Evolutionary conservation across 2,329 filamentous ascomycete species (phyloP).

Genomic region (Talaromyces rugulosus): DNA sequence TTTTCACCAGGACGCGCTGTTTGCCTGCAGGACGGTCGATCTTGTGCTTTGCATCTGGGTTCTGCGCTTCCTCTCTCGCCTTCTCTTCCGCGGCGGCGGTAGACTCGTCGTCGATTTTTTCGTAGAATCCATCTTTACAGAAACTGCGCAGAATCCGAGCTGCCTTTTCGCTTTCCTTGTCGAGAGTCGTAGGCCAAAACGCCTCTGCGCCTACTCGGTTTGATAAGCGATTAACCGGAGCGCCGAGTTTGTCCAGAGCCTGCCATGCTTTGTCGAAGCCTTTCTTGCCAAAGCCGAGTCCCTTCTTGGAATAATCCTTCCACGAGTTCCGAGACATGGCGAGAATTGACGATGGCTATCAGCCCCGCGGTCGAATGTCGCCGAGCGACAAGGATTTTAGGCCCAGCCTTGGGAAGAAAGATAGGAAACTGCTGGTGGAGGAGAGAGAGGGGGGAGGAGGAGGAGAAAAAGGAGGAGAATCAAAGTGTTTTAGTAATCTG

Average conservation of each 20-base stretch:
- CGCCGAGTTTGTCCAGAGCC: constrained; percentile 64
- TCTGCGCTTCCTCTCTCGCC: constrained; percentile 3
- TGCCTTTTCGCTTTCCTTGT: constrained; percentile 88
- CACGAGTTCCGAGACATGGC: constrained; percentile 47
- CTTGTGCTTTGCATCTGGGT: constrained; percentile 37
- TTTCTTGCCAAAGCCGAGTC: constrained; percentile 46
- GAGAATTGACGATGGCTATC: constrained; percentile 1
- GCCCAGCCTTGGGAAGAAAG: background rate
- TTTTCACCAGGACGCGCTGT: constrained; percentile 70
- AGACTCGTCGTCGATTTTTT: constrained; percentile 22
- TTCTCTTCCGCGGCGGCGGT: constrained; percentile 47
- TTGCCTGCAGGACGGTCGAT: constrained; percentile 54
- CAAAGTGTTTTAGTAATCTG: background rate
- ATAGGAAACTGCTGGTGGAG: background rate
- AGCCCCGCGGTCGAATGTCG: constrained; percentile 2
- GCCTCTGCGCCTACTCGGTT: constrained; percentile 78
- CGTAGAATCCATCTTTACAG: constrained; percentile 73
- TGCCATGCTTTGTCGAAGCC: constrained; percentile 72
- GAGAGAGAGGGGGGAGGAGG: background rate
- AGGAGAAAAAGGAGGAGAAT: background rate
- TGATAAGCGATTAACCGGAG: constrained; percentile 73
- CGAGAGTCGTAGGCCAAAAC: constrained; percentile 80
- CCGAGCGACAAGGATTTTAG: constrained; percentile 6
- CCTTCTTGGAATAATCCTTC: constrained; percentile 41
- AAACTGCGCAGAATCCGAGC: constrained; percentile 86